Evolutionary conservation across 352 stramenopile species (phyloP), one percentile per base, ranked within the genome.

Genomic region (Peronospora belbahrii): DNA sequence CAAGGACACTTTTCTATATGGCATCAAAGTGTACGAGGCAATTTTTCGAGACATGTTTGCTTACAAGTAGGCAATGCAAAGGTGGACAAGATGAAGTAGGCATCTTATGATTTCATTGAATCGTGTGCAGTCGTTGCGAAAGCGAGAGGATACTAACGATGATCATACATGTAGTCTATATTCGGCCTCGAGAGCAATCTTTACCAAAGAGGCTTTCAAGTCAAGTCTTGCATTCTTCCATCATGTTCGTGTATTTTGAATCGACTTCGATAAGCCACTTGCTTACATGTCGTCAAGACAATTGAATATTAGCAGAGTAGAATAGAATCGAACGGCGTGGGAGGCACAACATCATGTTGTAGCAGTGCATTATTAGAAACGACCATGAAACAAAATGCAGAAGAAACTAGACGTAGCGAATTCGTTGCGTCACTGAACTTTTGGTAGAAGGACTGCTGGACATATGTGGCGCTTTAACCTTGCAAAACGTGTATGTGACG

Each of bases 1-100:
- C 53, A 87, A 97, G 59, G 70, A 80, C 35, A 85, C 80, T 3
- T 98, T 97, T 57, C 48, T 97, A 15, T 68, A 97, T 35, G 95
- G 95, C 18, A 94, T 98, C 55, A 71, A 77, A 42, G 79, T 98
- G 20, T 98, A 80, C 50, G 65, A 62, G 44, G 38, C 48, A 8
- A 54, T 86, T 24, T 86, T 86, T 42, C 56, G 42, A 14, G 62
- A 76, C 19, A 56, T 83, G 46, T 82, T 87, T 40, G 45, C 62
- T 2, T 48, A 77, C 42, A 48, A 49, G 31, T 51, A 52, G 32
- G 14, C n/a, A 20, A 14, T n/a, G n/a, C 2, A 28, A 11, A 28
- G 11, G 3, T 11, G 6, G 6, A 28, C 4, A 28, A 28, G 0
- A 9, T 11, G 7, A 11, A n/a, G 7, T 27, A 10, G 24, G 11